These are phyloP conservation scores for Abrus precatorius DNA, from an alignment of 306 rosid species.

Conservation along the genomic window DNA sequence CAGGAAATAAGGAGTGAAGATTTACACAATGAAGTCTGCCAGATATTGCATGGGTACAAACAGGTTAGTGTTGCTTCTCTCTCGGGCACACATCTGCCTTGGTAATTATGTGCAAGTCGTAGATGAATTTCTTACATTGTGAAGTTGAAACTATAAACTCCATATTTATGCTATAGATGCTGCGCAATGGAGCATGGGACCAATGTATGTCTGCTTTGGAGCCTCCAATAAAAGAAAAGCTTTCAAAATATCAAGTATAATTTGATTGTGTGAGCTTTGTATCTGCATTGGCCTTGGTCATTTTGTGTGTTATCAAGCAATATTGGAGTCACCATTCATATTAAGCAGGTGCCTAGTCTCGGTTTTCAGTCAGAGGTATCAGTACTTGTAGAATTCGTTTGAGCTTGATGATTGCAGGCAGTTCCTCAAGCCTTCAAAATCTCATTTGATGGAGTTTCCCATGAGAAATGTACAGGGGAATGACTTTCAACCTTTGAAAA, in stretches of 20 bases:
- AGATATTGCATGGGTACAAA: constrained; percentile 95
- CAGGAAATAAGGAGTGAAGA: constrained; percentile 98
- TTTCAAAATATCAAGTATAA: constrained; percentile 89
- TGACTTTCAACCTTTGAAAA: constrained; percentile 63
- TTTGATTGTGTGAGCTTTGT: constrained; percentile 51
- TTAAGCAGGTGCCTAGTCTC: constrained; percentile 49
- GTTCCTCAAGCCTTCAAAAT: constrained; percentile 52
- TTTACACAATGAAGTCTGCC: constrained; percentile 88
- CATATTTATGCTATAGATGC: constrained; percentile 73
- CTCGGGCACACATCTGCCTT: constrained; percentile 14
- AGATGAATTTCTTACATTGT: constrained; percentile 21
- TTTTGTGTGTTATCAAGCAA: constrained; percentile 57
- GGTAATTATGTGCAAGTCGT: constrained; percentile 1
- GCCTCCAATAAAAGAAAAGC: constrained; percentile 85
- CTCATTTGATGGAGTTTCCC: constrained; percentile 51
- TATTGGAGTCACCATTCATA: constrained; percentile 51
- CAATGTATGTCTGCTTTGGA: constrained; percentile 96
- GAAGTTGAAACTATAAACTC: constrained; percentile 3
- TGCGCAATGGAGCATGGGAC: constrained; percentile 96
- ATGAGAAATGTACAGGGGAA: constrained; percentile 81
- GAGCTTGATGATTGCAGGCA: constrained; percentile 61
- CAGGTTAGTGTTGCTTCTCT: constrained; percentile 71
- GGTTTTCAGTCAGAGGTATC: constrained; percentile 52
- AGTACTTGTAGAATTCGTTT: constrained; percentile 52
- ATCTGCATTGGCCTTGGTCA: constrained; percentile 58